Evolutionary conservation across 371 early-diverging fungal genomes (phyloP).

Genomic region (Capillidium heterosporum): DNA sequence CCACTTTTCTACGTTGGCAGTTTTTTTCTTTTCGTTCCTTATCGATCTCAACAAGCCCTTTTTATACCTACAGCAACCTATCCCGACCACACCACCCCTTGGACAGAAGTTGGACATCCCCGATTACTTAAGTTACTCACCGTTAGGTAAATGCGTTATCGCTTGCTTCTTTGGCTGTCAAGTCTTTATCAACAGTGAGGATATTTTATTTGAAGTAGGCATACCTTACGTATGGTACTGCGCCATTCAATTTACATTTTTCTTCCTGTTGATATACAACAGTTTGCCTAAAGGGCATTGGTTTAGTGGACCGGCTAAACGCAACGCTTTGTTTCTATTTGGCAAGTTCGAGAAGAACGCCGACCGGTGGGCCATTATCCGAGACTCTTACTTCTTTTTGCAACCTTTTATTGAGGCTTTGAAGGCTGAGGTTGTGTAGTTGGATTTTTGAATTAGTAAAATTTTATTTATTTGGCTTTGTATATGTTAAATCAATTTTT

Average conservation of each 20-base stretch:
- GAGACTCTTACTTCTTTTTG: not conserved
- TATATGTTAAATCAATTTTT: no score
- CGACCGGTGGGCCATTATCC: not conserved
- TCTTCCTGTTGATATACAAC: not conserved
- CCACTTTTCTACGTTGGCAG: not conserved
- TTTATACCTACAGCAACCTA: not conserved
- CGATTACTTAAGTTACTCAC: not conserved
- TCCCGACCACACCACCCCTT: not conserved
- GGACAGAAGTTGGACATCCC: not conserved
- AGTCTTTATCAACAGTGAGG: not conserved
- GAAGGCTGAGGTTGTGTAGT: no score
- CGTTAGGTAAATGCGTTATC: not conserved
- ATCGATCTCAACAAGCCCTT: conserved; percentile 4
- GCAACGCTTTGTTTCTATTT: not conserved
- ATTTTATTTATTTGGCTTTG: no score
- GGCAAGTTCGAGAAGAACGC: not conserved
- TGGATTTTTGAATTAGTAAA: no score
- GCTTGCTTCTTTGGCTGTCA: not conserved
- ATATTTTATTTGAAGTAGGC: not conserved
- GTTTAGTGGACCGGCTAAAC: not conserved
- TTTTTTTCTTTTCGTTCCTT: not conserved
- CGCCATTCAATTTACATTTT: not conserved
- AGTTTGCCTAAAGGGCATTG: not conserved
- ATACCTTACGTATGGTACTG: conserved; percentile 3
- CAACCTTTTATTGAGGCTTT: not conserved